These are phyloP conservation scores for Euclidium syriacum DNA, from an alignment of 345 rosid genomes.

Conservation along the genomic window DNA sequence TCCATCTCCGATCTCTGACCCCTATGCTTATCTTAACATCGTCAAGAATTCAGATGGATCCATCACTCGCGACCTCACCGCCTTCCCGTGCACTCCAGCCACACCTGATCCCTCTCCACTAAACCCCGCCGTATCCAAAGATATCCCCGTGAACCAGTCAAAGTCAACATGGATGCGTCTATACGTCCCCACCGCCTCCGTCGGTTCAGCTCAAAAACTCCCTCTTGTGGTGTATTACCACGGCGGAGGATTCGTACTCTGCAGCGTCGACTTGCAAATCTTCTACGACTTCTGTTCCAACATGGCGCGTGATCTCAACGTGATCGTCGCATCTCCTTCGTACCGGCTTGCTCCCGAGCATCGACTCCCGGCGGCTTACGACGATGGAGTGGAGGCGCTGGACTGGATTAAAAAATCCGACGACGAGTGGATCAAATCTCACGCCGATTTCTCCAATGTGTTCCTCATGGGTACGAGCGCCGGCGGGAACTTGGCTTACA, in stretches of 20 bases:
- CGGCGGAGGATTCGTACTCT: slow-evolving; percentile 56
- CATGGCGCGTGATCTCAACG: slow-evolving; percentile 31
- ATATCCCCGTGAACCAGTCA: slow-evolving; percentile 11
- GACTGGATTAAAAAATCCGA: slow-evolving; percentile 32
- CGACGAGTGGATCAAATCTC: slow-evolving; percentile 36
- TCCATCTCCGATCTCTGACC: slow-evolving; percentile 25
- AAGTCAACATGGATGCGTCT: slow-evolving; percentile 28
- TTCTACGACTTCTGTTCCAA: slow-evolving; percentile 36
- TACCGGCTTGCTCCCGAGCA: slow-evolving; percentile 68
- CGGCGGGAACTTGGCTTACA: slow-evolving; percentile 57
- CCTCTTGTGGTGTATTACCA: slow-evolving; percentile 59
- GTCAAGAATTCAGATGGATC: slow-evolving; percentile 33
- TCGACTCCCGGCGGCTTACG: slow-evolving; percentile 63
- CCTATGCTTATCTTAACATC: slow-evolving; percentile 27
- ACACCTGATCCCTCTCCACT: slow-evolving; percentile 16
- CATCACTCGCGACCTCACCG: slow-evolving; percentile 26
- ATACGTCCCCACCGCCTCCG: slow-evolving; percentile 1
- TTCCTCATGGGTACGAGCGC: slow-evolving; percentile 53
- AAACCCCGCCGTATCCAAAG: slow-evolving; percentile 26
- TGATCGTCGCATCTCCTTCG: slow-evolving; percentile 40
- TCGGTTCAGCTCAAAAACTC: slow-evolving; percentile 24
- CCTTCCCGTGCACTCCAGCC: not conserved
- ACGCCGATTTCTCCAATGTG: slow-evolving; percentile 35
- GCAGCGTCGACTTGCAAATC: slow-evolving; percentile 10
- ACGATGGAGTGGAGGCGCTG: slow-evolving; percentile 49